Base-by-base conservation (phyloP, 331 rosid genomes). In the Phaseolus coccineus region DNA sequence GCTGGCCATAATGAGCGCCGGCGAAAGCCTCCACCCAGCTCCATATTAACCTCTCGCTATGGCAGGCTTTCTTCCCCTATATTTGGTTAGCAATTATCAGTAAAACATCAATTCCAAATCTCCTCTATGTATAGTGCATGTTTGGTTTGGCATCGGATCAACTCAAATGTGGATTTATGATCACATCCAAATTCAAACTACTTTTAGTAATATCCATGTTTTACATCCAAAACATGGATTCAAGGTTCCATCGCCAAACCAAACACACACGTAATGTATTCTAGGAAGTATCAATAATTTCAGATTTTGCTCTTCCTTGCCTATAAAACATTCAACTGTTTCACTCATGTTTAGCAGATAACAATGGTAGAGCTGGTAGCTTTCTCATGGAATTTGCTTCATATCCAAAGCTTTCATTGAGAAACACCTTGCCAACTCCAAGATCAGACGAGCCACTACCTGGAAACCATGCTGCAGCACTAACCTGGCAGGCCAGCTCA, bases 1-100 rank as follows among this genome's bases (percentile, higher is more conserved):
- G 98, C 98, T 37, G 98, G 97, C 62, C 98, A 95, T 77, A 95
- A 95, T 10, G 98, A 95, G 76, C 97, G 99, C 27, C 85, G 99
- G 67, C 90, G 97, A 80, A 95, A 95, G 90, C 97, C 97, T 6
- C 91, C 90, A 35, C 90, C 96, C 0, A 93, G 89, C 73, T 87
- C 97, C 50, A 62, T 91, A 25, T 37, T 92, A 79, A 81, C 94
- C 74, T 44, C 91, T 4, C 94, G 90, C 27, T 87, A 84, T 77
- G 89, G 91, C 50, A 71, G 86, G 55, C 79, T 86, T 42, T 84
- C 94, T 66, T 48, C 91, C 0, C 80, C 93, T 55, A 55, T 76
- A 80, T 88, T 80, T 68, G 96, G 94, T 91, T 83, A 83, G 92
- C 53, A 81, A 64, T 73, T 16, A 76, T 69, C 61, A 27, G 57